Base-by-base conservation (phyloP, 176 grass and related monocot genomes). In the Microstegium vimineum region DNA sequence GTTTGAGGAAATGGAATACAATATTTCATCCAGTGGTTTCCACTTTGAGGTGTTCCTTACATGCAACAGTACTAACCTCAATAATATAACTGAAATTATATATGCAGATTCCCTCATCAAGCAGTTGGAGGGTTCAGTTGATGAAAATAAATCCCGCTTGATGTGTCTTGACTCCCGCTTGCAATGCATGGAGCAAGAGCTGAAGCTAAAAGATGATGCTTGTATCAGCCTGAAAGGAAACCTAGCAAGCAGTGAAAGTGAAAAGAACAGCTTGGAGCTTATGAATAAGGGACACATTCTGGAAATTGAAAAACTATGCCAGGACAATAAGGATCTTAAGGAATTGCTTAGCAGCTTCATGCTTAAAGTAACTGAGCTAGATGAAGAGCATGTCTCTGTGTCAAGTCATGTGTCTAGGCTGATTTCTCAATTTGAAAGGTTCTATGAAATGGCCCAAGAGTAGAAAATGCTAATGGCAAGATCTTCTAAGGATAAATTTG, bases 21-120 rank as follows among this genome's bases (percentile, higher is more conserved):
- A 42, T 65, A 71, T 26, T 38, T 23, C 56, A 81, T 72, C n/a
- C 30, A 38, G 42, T 40, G 22, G 31, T 75, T 85, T 76, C 11
- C 14, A 40, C 45, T 67, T 36, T 60, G 28, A 60, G 54, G 26
- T 59, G 62, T 74, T 35, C 25, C 18, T 38, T 26, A 34, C 6
- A 4, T 65, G 23, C 43, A 82, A 54, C 30, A 73, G 10, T 71
- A 71, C 10, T 38, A 64, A 64, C 35, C 15, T 41, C 40, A 31
- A 26, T 42, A 74, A 80, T 45, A 54, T 17, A 52, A 59, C 66
- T 57, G 4, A 46, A 28, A 79, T 83, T 72, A 49, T 56, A 40
- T 42, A 70, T 89, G 74, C 83, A 98, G 95, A 94, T 90, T 89
- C 78, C 78, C 75, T 86, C 77, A 89, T 94, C 67, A 93, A 88